A percentile compares a stretch with the other conserved stretches of the same genome.
These are phyloP conservation scores for Penicillium sp. DNA, from an alignment of 2,329 filamentous ascomycete species.

Conservation along the genomic window DNA sequence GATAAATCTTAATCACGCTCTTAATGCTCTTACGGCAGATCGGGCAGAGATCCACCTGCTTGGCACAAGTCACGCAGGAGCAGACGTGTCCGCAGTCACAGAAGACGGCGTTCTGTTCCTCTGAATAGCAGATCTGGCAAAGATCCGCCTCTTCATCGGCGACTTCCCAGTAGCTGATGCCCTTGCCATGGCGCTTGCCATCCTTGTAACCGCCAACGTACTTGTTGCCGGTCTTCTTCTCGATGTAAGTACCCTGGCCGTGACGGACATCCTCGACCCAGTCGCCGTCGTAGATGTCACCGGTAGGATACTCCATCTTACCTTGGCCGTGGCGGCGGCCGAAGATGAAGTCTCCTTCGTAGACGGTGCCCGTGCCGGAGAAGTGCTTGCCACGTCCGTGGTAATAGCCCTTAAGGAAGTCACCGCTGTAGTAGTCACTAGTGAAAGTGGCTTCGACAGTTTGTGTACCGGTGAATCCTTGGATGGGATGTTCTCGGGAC, in stretches of 20 bases:
- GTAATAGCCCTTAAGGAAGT: constrained; percentile 55
- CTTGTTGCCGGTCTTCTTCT: constrained; percentile 63
- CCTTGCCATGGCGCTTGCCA: constrained; percentile 66
- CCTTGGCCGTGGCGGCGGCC: constrained; percentile 62
- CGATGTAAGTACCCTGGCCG: constrained; percentile 63
- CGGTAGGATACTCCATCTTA: constrained; percentile 62
- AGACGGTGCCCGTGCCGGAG: constrained; percentile 60
- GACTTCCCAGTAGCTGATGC: constrained; percentile 67
- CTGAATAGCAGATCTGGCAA: constrained; percentile 68
- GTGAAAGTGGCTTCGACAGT: constrained; percentile 61
- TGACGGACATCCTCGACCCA: constrained; percentile 56
- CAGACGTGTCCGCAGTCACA: constrained; percentile 69
- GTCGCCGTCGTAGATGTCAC: constrained; percentile 56
- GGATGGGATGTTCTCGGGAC: constrained; percentile 53
- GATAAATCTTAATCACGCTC: constrained; percentile 64
- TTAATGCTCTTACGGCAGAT: constrained; percentile 65
- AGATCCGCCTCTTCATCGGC: constrained; percentile 65
- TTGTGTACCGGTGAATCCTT: constrained; percentile 53
- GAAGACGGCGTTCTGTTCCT: constrained; percentile 65
- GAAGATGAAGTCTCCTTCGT: constrained; percentile 61
- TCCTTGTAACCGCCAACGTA: constrained; percentile 67
- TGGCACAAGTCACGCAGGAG: constrained; percentile 65
- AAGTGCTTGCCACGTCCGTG: constrained; percentile 64
- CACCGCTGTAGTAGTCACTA: constrained; percentile 62
- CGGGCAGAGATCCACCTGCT: constrained; percentile 64